phyloP scores from a whole-genome alignment of 371 early-diverging fungal genomes.

The Actinomucor elegans region DNA sequence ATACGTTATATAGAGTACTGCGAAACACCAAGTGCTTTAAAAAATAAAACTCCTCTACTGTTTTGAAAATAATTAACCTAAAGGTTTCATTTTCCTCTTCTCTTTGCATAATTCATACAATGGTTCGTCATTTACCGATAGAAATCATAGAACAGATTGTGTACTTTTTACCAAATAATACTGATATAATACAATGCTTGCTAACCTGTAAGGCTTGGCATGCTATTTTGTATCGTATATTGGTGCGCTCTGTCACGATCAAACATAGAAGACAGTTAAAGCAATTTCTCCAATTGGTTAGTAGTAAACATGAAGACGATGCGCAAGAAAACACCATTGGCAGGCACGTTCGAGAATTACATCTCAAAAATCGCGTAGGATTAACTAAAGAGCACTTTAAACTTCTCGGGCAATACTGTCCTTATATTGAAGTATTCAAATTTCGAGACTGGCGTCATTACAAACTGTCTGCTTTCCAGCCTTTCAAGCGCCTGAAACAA shows the following conservation, averaged over 20 bases:
- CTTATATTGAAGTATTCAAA: slow-evolving; percentile 1
- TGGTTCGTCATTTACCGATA: not conserved
- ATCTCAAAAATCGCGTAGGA: not conserved
- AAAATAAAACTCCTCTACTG: too few species aligned
- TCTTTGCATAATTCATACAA: not conserved
- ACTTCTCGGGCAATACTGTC: not conserved
- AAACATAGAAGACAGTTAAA: slow-evolving; percentile 1
- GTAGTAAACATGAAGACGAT: not conserved
- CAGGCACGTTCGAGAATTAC: not conserved
- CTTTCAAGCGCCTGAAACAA: slow-evolving; percentile 1
- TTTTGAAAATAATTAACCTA: not conserved
- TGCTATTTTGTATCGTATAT: not conserved
- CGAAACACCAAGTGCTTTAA: too few species aligned
- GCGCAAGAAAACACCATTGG: not conserved
- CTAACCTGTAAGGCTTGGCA: not conserved
- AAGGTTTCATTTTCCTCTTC: not conserved
- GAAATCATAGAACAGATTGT: slow-evolving; percentile 8
- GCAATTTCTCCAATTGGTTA: not conserved
- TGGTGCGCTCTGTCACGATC: slow-evolving; percentile 1
- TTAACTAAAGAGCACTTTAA: not conserved
- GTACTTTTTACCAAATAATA: not conserved
- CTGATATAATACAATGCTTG: not conserved
- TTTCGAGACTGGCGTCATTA: slow-evolving; percentile 11
- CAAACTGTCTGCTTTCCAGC: not conserved
- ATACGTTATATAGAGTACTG: too few species aligned